Evolutionary conservation across 2,329 filamentous ascomycete genomes (phyloP), one percentile per base, ranked within the genome.

Genomic region (Colletotrichum truncatum): DNA sequence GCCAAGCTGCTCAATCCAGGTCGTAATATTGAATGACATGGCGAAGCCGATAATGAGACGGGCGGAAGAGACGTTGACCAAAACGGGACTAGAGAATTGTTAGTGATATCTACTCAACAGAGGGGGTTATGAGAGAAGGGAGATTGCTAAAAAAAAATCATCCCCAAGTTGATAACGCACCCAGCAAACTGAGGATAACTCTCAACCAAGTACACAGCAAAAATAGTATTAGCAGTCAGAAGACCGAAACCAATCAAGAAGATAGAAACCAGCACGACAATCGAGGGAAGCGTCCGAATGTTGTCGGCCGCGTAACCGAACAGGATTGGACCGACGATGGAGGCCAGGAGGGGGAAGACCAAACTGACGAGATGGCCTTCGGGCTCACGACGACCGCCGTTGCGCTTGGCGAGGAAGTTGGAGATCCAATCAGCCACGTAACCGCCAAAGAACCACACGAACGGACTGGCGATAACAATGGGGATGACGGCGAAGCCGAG

Each of bases 161-260:
- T 32, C 10, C 12, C 23, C 6, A 21, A 26, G 11, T 43, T 14
- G 1, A 23, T 21, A 21, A 67, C 67, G 25, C 39, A 67, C 67
- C 67, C 67, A 34, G 67, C 67, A 26, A 61, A 68, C 12, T 64
- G 64, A 11, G 76, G 76, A 58, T 75, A 76, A 53, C 73, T 77
- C 69, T 78, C 76, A 18, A 78, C 69, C 11, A 76, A 67, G 41
- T 72, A 76, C 6, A 77, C 76, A 67, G 72, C 73, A 55, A 73
- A 66, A 26, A 72, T 73, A 9, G 74, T 71, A 57, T 73, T 70
- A 16, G 70, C 68, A 14, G 73, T 71, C 16, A 76, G 62, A 54
- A 73, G 71, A 7, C 70, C 74, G 16, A 75, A 74, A 6, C 72
- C 67, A 41, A 76, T 68, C 12, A 78, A 55, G 53, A 73, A 73